Conservation (phyloP, 805 yeast genomes). For the Barnettozyma sucrosica region DNA sequence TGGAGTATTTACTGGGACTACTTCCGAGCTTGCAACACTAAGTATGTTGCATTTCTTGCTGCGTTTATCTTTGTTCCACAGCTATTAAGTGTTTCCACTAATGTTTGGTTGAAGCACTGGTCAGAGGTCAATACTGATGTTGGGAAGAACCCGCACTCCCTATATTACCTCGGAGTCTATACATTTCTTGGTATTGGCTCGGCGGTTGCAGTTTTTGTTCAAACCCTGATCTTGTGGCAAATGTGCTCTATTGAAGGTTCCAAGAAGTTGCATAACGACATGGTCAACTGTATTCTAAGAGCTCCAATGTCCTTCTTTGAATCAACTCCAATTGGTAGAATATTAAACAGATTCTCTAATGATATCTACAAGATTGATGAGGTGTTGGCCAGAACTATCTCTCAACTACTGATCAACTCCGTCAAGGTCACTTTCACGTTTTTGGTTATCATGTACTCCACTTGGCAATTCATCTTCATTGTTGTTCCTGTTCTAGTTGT, state of each 20-base stretch:
- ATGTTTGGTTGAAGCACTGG: constrained; percentile 96
- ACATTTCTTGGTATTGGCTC: constrained; percentile 66
- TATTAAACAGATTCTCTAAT: constrained; percentile 84
- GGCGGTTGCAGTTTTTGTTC: constrained; percentile 54
- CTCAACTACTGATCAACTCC: constrained; percentile 58
- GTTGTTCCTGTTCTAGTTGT: constrained; percentile 63
- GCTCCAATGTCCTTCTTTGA: constrained; percentile 97
- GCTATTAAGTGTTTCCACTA: constrained; percentile 58
- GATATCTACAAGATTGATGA: constrained; percentile 90
- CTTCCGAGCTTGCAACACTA: constrained; percentile 80
- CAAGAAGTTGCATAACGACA: constrained; percentile 59
- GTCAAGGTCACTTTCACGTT: constrained; percentile 70
- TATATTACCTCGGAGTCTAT: constrained; percentile 68
- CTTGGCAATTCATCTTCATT: constrained; percentile 78
- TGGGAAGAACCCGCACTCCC: constrained; percentile 70
- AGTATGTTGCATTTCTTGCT: constrained; percentile 54
- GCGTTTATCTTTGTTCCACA: constrained; percentile 51
- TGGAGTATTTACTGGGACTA: constrained; percentile 80
- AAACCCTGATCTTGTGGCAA: constrained; percentile 68
- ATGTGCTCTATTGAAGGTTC: constrained; percentile 83
- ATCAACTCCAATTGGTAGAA: constrained; percentile 92
- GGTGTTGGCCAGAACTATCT: constrained; percentile 60
- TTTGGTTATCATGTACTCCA: constrained; percentile 72
- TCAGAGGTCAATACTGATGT: constrained; percentile 74
- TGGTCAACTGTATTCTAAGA: constrained; percentile 69